Base-by-base conservation (phyloP, 768 basidiomycete genomes). In the Lactarius sp. region DNA sequence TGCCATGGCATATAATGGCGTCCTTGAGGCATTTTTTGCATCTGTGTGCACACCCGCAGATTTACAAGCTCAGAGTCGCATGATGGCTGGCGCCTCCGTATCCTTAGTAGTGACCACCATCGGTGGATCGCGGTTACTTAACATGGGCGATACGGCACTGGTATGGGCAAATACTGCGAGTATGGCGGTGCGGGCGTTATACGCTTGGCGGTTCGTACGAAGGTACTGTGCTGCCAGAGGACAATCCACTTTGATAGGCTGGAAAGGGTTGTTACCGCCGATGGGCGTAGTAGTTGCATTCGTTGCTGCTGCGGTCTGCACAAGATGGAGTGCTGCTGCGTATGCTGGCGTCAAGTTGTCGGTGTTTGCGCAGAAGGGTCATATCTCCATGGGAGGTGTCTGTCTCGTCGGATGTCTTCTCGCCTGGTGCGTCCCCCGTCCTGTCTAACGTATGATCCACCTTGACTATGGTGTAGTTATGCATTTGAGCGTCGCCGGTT, bases 21-120 rank as follows among this genome's bases (percentile, higher is more conserved):
- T 91, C 0, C 76, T 96, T 18, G 97, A 99, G 72, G 92, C 95
- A 0, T 95, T 97, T 73, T 80, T 96, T 68, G 84, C 90, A 3
- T 88, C 91, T 59, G 85, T 87, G 2, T 90, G 93, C 1, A 78
- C 80, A 1, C 79, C 87, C 0, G 69, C 73, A 1, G 87, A 94
- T 72, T 75, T 99, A 10, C 83, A 77, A 52, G 72, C 71, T 7
- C 94, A 96, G 73, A 88, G 86, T 69, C 78, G 84, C 80, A 92
- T 87, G 85, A 90, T 98, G 87, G 78, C 86, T n/a, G 76, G 72
- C 0, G 93, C 90, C 72, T 92, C 92, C 0, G 71, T 77, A 1
- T 74, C 82, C 1, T 96, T 94, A 71, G 83, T 90, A 47, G 68
- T 73, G 27, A 77, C 82, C 44, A 77, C 87, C 60, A 70, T 83